phyloP scores from a whole-genome alignment of 108 stramenopile species.

The Nannochloropsis oceanica region DNA sequence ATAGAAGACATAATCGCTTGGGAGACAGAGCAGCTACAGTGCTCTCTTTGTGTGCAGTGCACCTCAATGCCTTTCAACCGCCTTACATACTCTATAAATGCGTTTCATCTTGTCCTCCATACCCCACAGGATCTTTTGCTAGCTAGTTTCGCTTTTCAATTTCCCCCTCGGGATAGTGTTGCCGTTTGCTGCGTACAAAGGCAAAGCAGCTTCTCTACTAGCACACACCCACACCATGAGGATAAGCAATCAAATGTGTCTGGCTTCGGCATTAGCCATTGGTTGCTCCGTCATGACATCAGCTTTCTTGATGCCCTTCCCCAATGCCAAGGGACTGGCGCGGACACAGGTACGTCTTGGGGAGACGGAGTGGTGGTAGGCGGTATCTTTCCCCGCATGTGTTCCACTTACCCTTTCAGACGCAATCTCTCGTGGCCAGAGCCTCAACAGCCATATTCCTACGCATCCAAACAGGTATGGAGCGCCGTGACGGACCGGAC shows the following conservation, averaged over 20 bases:
- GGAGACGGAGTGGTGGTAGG: neutral
- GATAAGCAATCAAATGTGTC: neutral
- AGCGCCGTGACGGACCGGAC: neutral
- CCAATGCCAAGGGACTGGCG: neutral
- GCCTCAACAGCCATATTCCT: neutral
- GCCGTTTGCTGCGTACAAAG: neutral
- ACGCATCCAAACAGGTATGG: neutral
- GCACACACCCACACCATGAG: neutral
- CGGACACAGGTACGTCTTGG: neutral
- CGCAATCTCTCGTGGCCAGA: too few species aligned
- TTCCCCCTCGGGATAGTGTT: too few species aligned
- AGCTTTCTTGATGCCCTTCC: neutral
- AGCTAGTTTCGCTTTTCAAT: too few species aligned
- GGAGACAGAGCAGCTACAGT: too few species aligned
- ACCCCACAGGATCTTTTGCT: too few species aligned
- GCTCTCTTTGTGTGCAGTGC: too few species aligned
- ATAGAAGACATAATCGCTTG: too few species aligned
- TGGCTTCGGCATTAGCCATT: neutral
- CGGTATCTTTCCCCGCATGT: neutral
- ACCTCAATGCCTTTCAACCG: too few species aligned
- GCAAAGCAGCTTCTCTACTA: neutral
- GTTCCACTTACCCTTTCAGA: neutral
- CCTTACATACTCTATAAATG: too few species aligned
- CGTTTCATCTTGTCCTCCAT: too few species aligned
- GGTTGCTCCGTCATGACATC: neutral